Evolutionary conservation across 2,329 filamentous ascomycete genomes (phyloP).

Genomic region (Aspergillus vadensis): DNA sequence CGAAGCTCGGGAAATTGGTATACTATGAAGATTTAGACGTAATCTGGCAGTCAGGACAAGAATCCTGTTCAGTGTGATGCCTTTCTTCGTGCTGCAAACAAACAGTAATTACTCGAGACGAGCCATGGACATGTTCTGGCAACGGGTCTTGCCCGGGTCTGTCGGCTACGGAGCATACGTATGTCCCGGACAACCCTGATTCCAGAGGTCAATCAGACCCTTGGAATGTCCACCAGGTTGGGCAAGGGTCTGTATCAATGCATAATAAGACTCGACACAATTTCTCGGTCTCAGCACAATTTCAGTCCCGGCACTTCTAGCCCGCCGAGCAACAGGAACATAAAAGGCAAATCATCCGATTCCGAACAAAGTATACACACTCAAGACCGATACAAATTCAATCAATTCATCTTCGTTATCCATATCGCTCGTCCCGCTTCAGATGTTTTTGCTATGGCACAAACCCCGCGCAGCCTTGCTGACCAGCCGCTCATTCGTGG

Average conservation of each 20-base stretch:
- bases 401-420: too few relatives aligned
- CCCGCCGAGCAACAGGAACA: not conserved
- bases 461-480: not conserved
- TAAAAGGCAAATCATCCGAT: too few relatives aligned
- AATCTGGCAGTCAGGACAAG: not conserved
- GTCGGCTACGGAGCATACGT: not conserved
- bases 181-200: not conserved
- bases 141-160: not conserved
- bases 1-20: not conserved
- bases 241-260: not conserved
- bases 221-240: not conserved
- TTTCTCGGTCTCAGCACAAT: not conserved
- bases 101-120: not conserved
- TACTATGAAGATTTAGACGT: not conserved
- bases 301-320: not conserved
- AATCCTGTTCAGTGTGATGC: not conserved
- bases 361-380: too few relatives aligned
- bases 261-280: not conserved
- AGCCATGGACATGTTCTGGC: not conserved
- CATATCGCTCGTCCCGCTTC: not conserved
- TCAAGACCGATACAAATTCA: too few relatives aligned
- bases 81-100: not conserved
- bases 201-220: not conserved
- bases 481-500: not conserved
- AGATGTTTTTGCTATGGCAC: not conserved